Evolutionary conservation across 2,329 filamentous ascomycete species (phyloP), one percentile per base, ranked within the genome.

Genomic region (Microcyclosporella mali): DNA sequence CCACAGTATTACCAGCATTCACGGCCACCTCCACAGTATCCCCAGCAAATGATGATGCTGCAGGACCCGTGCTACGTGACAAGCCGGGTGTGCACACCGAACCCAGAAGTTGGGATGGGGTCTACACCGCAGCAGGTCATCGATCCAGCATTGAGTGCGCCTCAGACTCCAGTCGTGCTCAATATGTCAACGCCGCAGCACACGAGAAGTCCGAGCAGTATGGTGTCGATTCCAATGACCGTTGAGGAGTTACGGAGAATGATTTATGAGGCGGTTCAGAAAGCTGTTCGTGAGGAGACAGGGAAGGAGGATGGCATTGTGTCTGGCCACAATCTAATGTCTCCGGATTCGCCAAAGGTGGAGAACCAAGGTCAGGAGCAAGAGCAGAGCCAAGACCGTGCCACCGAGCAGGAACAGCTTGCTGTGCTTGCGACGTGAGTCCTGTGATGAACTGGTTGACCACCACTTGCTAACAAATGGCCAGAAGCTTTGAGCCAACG

Each of bases 41-140:
- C 4, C 6, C 21, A 25, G 21, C 21, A 25, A 4, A 25, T 25
- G 21, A 25, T 25, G 21, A 43, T 49, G 25, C 40, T 45, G 42
- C 30, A 40, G 6, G 43, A 47, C 4, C 38, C 42, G 11, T 41
- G 43, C 8, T 50, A 33, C 30, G 30, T 40, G n/a, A 46, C 43
- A 11, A 47, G 50, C 6, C 46, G 54, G 17, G 44, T 55, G 37
- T 56, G 54, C 30, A 54, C 52, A 11, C 52, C 54, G 10, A 42
- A 46, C 9, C 52, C 49, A 10, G 46, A 47, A 18, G 36, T 45
- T 6, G 31, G n/a, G 8, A 33, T 37, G 21, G 30, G 11, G 25
- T 18, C 21, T 6, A 14, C 37, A 12, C 33, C 39, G 18, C 36
- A 28, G 6, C 19, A 18, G 6, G 38, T 43, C 28, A 50, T 54